Evolutionary conservation across 495 filamentous ascomycete species (phyloP), one percentile per base, ranked within the genome.

Genomic region (Pyrenula massariospora): DNA sequence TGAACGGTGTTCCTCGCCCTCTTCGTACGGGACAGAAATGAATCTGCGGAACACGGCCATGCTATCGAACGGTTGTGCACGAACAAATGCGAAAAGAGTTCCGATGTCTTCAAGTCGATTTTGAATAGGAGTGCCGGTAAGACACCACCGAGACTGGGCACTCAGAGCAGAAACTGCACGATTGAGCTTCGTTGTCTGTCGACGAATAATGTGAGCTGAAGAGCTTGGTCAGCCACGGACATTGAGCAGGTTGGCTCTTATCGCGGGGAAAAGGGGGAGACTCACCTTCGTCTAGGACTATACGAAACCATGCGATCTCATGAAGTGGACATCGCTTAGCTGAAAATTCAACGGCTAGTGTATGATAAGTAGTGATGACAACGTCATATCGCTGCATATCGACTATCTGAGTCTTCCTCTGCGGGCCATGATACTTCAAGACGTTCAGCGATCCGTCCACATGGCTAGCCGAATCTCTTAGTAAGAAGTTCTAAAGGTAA

Each of bases 51-150:
- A 63, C 20, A 10, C 56, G 3, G 52, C 20, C 1, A 56, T 5
- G 19, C 58, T 25, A 47, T 63, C 53, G 19, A 63, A 55, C 11
- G 57, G 57, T 5, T 24, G 22, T 1, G 58, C 49, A 61, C 59
- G 56, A 48, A 66, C 48, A 51, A 66, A 66, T n/a, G 60, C 52
- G 19, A 66, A 48, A 2, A 66, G 51, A 0, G 57, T 49, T 3
- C 55, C 62, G 19, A 65, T 56, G 48, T 65, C 63, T 10, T 52
- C 59, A 1, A 64, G 47, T n/a, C 48, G 47, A 50, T 66, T 66
- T 36, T 66, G 63, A 25, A 66, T 66, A 12, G 61, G 63, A 22
- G 63, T 66, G 5, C 63, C 63, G 10, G 61, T 60, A 10, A 66
- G 51, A 48, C 62, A 63, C 63, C 63, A 66, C 23, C 62, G 57